Evolutionary conservation across 73 alveolate genomes (phyloP).

Genomic region (Breviolum minutum): DNA sequence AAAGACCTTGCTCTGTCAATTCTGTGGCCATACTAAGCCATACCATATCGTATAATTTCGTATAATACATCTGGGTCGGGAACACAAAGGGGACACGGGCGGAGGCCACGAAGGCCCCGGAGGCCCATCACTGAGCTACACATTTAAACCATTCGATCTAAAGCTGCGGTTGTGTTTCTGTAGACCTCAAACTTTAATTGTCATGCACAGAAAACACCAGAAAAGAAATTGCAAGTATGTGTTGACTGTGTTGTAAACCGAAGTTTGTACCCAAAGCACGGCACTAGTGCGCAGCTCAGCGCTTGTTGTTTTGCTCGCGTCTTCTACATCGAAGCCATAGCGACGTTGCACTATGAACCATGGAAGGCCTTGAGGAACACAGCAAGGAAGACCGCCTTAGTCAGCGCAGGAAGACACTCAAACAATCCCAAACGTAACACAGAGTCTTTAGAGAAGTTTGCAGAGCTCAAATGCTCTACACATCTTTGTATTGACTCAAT

Average conservation of each 20-base stretch:
- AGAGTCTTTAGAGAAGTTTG: not conserved
- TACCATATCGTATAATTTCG: not conserved
- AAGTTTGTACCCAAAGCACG: not conserved
- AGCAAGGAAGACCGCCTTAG: not conserved
- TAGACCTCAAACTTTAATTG: not conserved
- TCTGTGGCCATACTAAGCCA: not conserved
- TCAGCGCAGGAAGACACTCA: not conserved
- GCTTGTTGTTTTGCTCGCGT: not conserved
- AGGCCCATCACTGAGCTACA: conserved; percentile 63
- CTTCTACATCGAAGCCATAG: not conserved
- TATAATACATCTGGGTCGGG: not conserved
- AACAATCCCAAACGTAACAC: not conserved
- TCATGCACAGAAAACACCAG: not conserved
- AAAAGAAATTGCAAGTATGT: not conserved
- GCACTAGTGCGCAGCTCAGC: no score
- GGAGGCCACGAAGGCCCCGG: not conserved
- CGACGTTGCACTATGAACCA: not conserved
- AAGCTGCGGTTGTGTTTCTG: not conserved
- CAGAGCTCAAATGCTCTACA: not conserved
- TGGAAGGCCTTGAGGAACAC: not conserved
- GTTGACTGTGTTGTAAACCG: not conserved
- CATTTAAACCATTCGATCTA: not conserved
- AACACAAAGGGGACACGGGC: not conserved
- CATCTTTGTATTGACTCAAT: not conserved
- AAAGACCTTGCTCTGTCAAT: not conserved